Conservation (phyloP, 768 basidiomycete species). For the Collybia mongolica region DNA sequence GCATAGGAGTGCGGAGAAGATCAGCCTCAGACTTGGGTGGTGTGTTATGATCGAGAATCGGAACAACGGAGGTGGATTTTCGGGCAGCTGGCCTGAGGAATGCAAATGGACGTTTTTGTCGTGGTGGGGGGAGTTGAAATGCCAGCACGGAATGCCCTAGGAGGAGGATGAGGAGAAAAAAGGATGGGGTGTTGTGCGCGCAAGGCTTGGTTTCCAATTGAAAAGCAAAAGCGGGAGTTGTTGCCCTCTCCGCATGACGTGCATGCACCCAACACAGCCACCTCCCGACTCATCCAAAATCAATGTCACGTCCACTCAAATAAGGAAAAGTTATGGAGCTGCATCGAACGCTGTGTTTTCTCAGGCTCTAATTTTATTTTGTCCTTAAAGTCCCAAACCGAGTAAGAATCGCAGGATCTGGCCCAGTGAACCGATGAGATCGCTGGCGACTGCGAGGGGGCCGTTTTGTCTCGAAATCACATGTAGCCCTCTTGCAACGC, state of each 20-base stretch:
- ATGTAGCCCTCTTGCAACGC: too few species aligned
- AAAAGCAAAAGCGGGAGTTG: conserved; percentile 4
- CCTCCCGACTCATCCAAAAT: not conserved
- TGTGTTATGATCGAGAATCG: conserved; percentile 12
- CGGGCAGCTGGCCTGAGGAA: conserved; percentile 11
- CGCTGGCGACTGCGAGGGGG: too few species aligned
- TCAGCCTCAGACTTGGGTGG: conserved; percentile 4
- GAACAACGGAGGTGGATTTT: not conserved
- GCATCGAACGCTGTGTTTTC: too few species aligned
- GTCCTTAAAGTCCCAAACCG: too few species aligned
- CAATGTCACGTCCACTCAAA: too few species aligned
- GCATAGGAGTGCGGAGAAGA: conserved; percentile 3
- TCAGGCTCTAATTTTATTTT: too few species aligned
- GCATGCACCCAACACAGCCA: conserved; percentile 6
- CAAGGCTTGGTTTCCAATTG: conserved; percentile 3
- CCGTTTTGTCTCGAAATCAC: too few species aligned
- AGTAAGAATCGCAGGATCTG: too few species aligned
- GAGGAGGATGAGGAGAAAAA: not conserved
- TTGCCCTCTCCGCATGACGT: conserved; percentile 18
- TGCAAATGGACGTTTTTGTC: conserved; percentile 10
- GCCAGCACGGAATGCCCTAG: conserved; percentile 15
- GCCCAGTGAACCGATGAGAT: too few species aligned
- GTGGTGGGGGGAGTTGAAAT: conserved; percentile 4
- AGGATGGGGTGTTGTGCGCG: conserved; percentile 1
- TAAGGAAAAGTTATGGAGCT: too few species aligned